These are phyloP conservation scores for Guillardia theta DNA, from an alignment of 78 protist species.

Conservation along the genomic window DNA sequence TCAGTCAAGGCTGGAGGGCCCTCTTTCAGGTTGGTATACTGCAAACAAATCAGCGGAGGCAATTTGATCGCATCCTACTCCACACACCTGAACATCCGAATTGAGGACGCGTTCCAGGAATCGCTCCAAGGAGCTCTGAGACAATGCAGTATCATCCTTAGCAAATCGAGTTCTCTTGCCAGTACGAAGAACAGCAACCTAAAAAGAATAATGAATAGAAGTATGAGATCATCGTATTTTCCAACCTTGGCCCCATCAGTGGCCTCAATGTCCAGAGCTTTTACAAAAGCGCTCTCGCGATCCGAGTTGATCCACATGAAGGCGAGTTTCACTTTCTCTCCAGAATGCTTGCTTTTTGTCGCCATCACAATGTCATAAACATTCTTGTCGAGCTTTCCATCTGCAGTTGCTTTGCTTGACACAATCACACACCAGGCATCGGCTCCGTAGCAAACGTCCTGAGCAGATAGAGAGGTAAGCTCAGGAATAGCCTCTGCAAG, in stretches of 20 bases:
- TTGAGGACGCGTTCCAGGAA: background rate
- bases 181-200: background rate
- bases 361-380: background rate
- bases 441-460: slow-evolving; percentile 2
- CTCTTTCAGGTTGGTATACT: background rate
- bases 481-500: background rate
- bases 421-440: background rate
- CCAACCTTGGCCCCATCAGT: background rate
- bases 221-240: background rate
- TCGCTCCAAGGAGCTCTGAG: background rate
- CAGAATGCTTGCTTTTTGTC: background rate
- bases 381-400: background rate
- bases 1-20: background rate
- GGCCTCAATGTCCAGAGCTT: no score
- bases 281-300: background rate
- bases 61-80: background rate
- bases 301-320: background rate
- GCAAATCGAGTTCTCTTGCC: background rate
- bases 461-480: background rate
- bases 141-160: background rate
- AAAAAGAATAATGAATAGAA: background rate
- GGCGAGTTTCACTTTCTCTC: background rate
- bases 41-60: background rate
- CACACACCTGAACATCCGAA: background rate
- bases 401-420: no score